Percentiles rank a stretch among this genome's conserved stretches.
These are phyloP conservation scores for Vigna radiata DNA, from an alignment of 306 rosid species.

Conservation along the genomic window DNA sequence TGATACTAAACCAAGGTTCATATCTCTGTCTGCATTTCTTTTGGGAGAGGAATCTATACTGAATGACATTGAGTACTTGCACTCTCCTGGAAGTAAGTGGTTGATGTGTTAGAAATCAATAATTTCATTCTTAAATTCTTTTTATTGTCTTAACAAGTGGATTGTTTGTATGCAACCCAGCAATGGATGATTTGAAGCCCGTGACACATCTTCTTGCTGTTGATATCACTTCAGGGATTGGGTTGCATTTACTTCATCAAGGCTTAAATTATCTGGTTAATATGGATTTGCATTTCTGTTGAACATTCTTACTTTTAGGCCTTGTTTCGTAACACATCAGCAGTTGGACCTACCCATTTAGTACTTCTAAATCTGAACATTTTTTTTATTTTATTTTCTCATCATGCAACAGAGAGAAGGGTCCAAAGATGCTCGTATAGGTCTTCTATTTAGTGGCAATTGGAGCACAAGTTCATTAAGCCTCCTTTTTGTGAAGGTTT, in stretches of 20 bases:
- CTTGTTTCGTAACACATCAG: slow-evolving; percentile 27
- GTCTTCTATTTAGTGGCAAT: slow-evolving; percentile 71
- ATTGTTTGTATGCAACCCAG: slow-evolving; percentile 55
- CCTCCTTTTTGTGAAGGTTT: slow-evolving; percentile 72
- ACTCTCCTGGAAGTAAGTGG: slow-evolving; percentile 87
- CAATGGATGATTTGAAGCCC: slow-evolving; percentile 87
- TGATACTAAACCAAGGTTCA: slow-evolving; percentile 77
- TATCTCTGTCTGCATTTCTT: slow-evolving; percentile 61
- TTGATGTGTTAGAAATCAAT: slow-evolving; percentile 39
- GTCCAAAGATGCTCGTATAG: slow-evolving; percentile 76
- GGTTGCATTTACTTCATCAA: slow-evolving; percentile 79
- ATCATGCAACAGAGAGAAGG: slow-evolving; percentile 71
- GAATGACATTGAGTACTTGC: slow-evolving; percentile 69
- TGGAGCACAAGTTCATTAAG: slow-evolving; percentile 58
- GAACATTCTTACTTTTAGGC: slow-evolving; percentile 26
- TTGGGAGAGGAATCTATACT: slow-evolving; percentile 69
- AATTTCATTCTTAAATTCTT: slow-evolving; percentile 33
- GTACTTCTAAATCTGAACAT: slow-evolving; percentile 18
- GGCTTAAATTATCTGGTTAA: slow-evolving; percentile 86
- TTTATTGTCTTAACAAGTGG: slow-evolving; percentile 45
- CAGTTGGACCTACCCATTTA: slow-evolving; percentile 31
- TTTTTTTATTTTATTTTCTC: slow-evolving; percentile 25
- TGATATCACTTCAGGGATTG: slow-evolving; percentile 70
- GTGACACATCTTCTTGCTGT: slow-evolving; percentile 92
- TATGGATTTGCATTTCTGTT: slow-evolving; percentile 33